Conservation (phyloP, 1,139 yeast species). For the Taphrina flavorubra region DNA sequence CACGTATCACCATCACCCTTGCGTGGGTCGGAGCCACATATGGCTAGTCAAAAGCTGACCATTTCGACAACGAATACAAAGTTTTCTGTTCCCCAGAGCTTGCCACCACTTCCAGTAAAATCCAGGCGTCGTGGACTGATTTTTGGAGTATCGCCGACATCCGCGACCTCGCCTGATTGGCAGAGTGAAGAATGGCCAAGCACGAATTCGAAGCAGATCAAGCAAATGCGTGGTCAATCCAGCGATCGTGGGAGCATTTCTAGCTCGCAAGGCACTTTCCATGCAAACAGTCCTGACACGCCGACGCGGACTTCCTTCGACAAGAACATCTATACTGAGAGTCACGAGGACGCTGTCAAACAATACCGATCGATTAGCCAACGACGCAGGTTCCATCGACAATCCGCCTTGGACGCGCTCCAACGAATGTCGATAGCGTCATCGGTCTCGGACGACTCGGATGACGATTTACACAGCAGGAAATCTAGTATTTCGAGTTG, state of each 20-base stretch:
- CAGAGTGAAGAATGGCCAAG: neutral
- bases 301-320: neutral
- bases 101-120: slow-evolving; percentile 1
- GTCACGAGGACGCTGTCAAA: slow-evolving; percentile 2
- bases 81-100: neutral
- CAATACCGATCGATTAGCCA: slow-evolving; percentile 9
- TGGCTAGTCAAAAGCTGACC: neutral
- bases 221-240: neutral
- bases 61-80: neutral
- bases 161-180: neutral
- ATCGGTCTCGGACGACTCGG: neutral
- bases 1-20: neutral
- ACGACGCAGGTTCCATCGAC: slow-evolving; percentile 9
- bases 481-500: neutral
- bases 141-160: neutral
- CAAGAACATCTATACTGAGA: neutral
- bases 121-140: neutral
- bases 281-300: neutral
- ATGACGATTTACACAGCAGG: slow-evolving; percentile 7
- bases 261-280: neutral
- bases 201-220: neutral
- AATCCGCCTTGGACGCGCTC: slow-evolving; percentile 7
- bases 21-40: neutral
- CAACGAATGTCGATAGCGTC: slow-evolving; percentile 8
- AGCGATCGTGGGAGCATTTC: neutral